Evolutionary conservation across 1,284 basidiomycete species (phyloP).

Genomic region (Rhodofomes roseus): DNA sequence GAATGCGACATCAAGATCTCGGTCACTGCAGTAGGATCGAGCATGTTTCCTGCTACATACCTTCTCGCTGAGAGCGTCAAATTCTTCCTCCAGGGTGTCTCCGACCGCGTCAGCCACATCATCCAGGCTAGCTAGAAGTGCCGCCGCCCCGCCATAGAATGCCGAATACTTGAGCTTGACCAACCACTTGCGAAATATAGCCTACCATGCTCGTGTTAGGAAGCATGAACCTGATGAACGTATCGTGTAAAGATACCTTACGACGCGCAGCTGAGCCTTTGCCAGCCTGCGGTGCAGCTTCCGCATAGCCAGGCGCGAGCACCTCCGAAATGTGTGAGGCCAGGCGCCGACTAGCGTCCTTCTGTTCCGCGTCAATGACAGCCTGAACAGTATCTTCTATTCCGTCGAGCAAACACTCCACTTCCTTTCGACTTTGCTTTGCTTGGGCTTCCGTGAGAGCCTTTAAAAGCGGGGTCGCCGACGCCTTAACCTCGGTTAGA

Average conservation of each 20-base stretch:
- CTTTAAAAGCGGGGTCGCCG: slow-evolving; percentile 43
- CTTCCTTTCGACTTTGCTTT: slow-evolving; percentile 46
- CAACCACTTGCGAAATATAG: slow-evolving; percentile 24
- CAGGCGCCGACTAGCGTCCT: slow-evolving; percentile 52
- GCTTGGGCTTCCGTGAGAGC: slow-evolving; percentile 45
- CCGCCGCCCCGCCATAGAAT: not conserved
- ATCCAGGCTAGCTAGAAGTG: not conserved
- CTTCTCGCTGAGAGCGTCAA: not conserved
- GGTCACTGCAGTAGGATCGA: slow-evolving; percentile 40
- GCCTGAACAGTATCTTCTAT: slow-evolving; percentile 42
- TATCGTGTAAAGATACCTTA: slow-evolving; percentile 38
- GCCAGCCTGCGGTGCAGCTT: slow-evolving; percentile 46
- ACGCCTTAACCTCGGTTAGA: slow-evolving; percentile 44
- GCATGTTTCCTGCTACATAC: not conserved
- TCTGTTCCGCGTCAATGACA: slow-evolving; percentile 46
- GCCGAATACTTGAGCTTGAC: not conserved
- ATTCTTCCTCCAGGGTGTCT: not conserved
- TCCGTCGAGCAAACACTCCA: slow-evolving; percentile 40
- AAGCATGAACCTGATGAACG: no score
- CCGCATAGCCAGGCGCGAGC: slow-evolving; percentile 43
- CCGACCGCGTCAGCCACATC: not conserved
- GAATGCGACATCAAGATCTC: slow-evolving; percentile 38
- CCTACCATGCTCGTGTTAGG: slow-evolving; percentile 38
- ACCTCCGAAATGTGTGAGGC: slow-evolving; percentile 50
- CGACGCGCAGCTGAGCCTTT: slow-evolving; percentile 51